A percentile compares a stretch with the other conserved stretches of the same genome.
Evolutionary conservation across 1,284 basidiomycete species (phyloP).

Genomic region (Apiotrichum domesticum): DNA sequence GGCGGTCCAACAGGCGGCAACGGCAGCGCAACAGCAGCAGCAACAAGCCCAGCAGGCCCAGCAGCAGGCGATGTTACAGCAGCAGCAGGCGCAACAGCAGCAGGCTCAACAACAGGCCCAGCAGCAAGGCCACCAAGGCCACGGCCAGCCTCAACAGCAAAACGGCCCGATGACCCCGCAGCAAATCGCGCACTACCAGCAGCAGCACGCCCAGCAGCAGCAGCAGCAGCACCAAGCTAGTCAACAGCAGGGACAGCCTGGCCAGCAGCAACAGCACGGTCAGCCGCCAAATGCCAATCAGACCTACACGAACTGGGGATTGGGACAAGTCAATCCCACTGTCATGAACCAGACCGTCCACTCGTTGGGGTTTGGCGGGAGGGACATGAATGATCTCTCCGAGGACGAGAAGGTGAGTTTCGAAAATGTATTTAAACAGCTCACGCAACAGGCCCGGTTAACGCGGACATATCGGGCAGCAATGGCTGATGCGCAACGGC

Average conservation of each 20-base stretch:
- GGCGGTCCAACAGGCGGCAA: slow-evolving; percentile 10
- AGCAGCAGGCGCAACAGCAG: slow-evolving; percentile 16
- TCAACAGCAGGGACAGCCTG: slow-evolving; percentile 18
- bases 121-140: slow-evolving; percentile 19
- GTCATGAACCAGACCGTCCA: slow-evolving; percentile 32
- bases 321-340: slow-evolving; percentile 28
- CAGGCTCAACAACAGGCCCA: slow-evolving; percentile 20
- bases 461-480: slow-evolving; percentile 21
- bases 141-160: slow-evolving; percentile 8
- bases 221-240: slow-evolving; percentile 7
- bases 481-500: slow-evolving; percentile 6
- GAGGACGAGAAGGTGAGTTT: slow-evolving; percentile 35
- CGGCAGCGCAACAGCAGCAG: slow-evolving; percentile 15
- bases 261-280: not conserved
- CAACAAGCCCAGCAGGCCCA: slow-evolving; percentile 13
- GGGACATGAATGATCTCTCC: slow-evolving; percentile 26
- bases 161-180: slow-evolving; percentile 10
- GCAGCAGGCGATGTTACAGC: slow-evolving; percentile 12
- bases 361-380: slow-evolving; percentile 26
- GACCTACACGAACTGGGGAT: slow-evolving; percentile 26
- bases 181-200: slow-evolving; percentile 8
- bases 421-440: not conserved
- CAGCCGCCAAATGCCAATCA: slow-evolving; percentile 9
- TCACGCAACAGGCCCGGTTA: slow-evolving; percentile 21
- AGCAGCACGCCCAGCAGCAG: slow-evolving; percentile 16